Conservation (phyloP, 2,329 filamentous ascomycete genomes). For the Bipolaris zeicola region DNA sequence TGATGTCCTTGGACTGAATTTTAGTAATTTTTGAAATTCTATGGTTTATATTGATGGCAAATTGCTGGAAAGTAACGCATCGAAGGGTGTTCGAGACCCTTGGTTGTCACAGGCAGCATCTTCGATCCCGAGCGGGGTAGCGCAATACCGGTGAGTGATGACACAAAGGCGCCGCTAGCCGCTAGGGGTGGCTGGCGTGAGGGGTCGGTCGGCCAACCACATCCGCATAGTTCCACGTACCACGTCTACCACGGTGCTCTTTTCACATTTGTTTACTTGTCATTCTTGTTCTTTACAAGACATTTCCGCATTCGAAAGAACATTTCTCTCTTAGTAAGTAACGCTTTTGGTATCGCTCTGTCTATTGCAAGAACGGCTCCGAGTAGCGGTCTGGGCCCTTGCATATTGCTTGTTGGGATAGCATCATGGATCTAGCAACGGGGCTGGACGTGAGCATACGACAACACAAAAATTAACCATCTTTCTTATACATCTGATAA, state of each 20-base stretch:
- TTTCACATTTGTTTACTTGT: not conserved
- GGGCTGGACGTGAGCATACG: not conserved
- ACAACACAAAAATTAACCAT: not conserved
- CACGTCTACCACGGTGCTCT: slow-evolving; percentile 12
- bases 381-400: slow-evolving; percentile 3
- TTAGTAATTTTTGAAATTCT: slow-evolving; percentile 14
- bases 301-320: not conserved
- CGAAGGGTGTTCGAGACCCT: no score
- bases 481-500: not conserved
- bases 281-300: not conserved
- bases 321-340: not conserved
- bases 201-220: slow-evolving; percentile 20
- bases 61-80: not conserved
- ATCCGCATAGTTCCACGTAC: slow-evolving; percentile 13
- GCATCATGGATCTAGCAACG: not conserved
- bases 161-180: slow-evolving; percentile 12
- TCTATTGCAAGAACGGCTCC: not conserved
- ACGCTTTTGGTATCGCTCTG: no score
- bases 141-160: slow-evolving; percentile 14
- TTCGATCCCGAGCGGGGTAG: slow-evolving; percentile 9
- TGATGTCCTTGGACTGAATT: slow-evolving; percentile 23
- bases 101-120: not conserved
- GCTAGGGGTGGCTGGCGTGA: slow-evolving; percentile 12
- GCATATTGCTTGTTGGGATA: not conserved
- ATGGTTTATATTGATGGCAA: not conserved